Evolutionary conservation across 306 rosid species (phyloP).

Genomic region (Citrullus amarus): DNA sequence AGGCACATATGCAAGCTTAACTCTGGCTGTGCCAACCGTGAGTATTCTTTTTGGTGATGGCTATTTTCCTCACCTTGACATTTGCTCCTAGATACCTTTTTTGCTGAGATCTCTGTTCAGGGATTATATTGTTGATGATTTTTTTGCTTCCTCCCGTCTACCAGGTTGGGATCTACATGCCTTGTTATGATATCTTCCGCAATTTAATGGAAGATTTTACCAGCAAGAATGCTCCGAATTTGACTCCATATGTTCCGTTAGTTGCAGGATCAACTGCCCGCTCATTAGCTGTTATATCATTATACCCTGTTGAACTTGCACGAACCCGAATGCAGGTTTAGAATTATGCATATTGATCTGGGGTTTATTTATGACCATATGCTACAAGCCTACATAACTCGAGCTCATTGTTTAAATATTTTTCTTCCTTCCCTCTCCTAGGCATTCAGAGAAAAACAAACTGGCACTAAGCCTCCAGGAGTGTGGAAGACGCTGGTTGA

Average conservation of each 20-base stretch:
- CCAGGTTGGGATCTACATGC: conserved; percentile 97
- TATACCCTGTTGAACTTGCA: conserved; percentile 86
- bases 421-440: conserved; percentile 5
- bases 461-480: conserved; percentile 57
- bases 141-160: conserved; percentile 9
- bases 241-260: conserved; percentile 80
- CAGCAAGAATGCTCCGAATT: conserved; percentile 42
- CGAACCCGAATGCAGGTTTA: conserved; percentile 97
- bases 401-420: background rate
- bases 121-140: conserved; percentile 18
- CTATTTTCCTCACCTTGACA: background rate
- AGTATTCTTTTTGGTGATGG: conserved; percentile 16
- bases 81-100: background rate
- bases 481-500: conserved; percentile 70
- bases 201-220: conserved; percentile 60
- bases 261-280: conserved; percentile 89
- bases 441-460: conserved; percentile 56
- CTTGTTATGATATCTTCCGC: conserved; percentile 85
- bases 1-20: conserved; percentile 86
- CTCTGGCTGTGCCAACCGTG: conserved; percentile 93
- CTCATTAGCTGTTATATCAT: conserved; percentile 79
- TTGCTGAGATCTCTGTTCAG: background rate
- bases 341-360: background rate
- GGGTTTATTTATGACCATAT: background rate
- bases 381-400: background rate